Base-by-base conservation (phyloP, 2,329 filamentous ascomycete genomes). In the Ceratocystis variospora region DNA sequence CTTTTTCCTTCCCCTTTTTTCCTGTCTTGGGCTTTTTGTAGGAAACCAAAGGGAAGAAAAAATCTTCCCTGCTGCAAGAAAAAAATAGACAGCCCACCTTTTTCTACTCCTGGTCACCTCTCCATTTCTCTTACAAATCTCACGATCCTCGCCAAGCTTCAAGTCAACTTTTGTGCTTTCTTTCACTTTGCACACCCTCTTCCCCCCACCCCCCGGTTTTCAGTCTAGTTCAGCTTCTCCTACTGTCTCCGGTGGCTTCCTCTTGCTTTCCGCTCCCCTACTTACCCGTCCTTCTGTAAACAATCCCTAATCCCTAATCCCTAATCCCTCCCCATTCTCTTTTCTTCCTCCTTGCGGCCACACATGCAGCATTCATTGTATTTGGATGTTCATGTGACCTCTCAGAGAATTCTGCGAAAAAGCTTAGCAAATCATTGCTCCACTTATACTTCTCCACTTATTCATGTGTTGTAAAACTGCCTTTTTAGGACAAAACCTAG, bases 321-420 rank as follows among this genome's bases (percentile, higher is more conserved):
- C 10, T 7, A 17, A 28, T 61, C 68, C 67, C 71, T 71, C 71
- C 65, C 72, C 50, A 25, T 72, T 17, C 73, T 71, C 69, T 69
- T 71, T 19, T 71, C 1, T 31, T 12, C 45, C 28, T 19, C 1
- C 6, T 19, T n/a, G 12, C 19, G 6, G 4, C 41, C 22, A 22
- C 68, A 37, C 61, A 31, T 33, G 17, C 25, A 59, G 28, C 28
- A 10, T 5, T 17, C 28, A 33, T 17, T 55, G 37, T 41, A 15
- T 41, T 41, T 41, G 10, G 17, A 59, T 37, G 55, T 28, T 61
- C 67, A 31, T 50, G 65, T 63, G 50, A 48, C 33, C 37, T 55
- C 19, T 62, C 22, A 28, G 37, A 41, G n/a, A n/a, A 17, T 22
- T 41, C 17, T 57, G 8, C 19, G n/a, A 22, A 7, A 53, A 25